Evolutionary conservation across 2,329 filamentous ascomycete genomes (phyloP).

Genomic region (Diaporthe australafricana): DNA sequence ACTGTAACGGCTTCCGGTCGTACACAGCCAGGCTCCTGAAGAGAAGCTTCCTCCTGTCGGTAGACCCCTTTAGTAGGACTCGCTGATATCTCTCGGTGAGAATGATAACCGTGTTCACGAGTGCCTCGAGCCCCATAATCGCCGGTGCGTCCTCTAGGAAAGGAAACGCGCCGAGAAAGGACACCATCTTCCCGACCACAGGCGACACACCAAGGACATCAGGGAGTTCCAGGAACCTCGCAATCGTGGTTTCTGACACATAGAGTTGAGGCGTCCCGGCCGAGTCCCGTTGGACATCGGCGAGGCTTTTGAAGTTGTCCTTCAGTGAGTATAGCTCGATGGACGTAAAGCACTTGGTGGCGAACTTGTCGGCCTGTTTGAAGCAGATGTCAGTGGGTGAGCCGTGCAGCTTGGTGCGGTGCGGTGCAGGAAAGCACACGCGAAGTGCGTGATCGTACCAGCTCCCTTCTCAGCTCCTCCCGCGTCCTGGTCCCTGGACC

Average conservation of each 20-base stretch:
- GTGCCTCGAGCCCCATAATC: conserved; percentile 75
- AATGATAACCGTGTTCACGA: conserved; percentile 79
- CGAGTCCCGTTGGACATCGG: conserved; percentile 71
- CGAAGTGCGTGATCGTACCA: conserved; percentile 53
- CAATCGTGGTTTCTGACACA: conserved; percentile 77
- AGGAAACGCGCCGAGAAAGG: conserved; percentile 79
- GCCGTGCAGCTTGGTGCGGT: background rate
- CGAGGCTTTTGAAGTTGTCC: conserved; percentile 77
- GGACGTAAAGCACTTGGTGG: conserved; percentile 76
- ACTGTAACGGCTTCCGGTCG: conserved; percentile 66
- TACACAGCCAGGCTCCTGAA: conserved; percentile 80
- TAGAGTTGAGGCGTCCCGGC: conserved; percentile 54
- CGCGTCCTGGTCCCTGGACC: conserved; percentile 52
- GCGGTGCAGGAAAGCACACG: background rate
- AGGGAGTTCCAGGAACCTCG: conserved; percentile 79
- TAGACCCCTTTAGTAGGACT: conserved; percentile 69
- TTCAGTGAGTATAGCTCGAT: conserved; percentile 80
- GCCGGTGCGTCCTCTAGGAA: conserved; percentile 78
- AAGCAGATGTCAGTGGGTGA: conserved; percentile 19
- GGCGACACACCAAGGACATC: conserved; percentile 75
- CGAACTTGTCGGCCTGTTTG: conserved; percentile 70
- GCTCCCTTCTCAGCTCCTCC: conserved; percentile 62
- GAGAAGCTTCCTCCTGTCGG: conserved; percentile 71
- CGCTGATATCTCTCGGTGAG: conserved; percentile 77
- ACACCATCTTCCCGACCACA: conserved; percentile 78